These are phyloP conservation scores for Turnera subulata DNA, from an alignment of 345 rosid species.

Conservation along the genomic window DNA sequence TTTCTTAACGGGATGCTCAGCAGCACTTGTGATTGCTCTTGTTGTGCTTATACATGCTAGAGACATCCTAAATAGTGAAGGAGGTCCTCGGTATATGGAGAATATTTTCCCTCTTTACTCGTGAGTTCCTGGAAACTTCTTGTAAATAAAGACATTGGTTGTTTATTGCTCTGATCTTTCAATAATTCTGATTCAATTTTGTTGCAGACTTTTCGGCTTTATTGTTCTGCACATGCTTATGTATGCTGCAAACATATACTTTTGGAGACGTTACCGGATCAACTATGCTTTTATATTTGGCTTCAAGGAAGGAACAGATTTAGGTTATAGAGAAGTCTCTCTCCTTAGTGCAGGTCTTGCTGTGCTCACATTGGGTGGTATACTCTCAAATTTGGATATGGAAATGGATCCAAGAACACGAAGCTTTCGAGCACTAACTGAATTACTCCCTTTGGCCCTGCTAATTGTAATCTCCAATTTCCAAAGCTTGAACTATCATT, in stretches of 20 bases:
- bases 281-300: conserved; percentile 74
- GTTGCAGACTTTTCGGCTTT: conserved; percentile 59
- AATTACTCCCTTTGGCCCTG: conserved; percentile 59
- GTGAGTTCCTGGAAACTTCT: conserved; percentile 13
- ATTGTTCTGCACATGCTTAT: conserved; percentile 63
- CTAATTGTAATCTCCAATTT: conserved; percentile 39
- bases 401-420: conserved; percentile 72
- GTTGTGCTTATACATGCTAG: conserved; percentile 48
- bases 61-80: conserved; percentile 40
- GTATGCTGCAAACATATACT: conserved; percentile 57
- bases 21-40: conserved; percentile 55
- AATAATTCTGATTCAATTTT: neutral
- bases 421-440: conserved; percentile 52
- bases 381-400: conserved; percentile 72
- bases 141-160: neutral
- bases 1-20: conserved; percentile 53
- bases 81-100: conserved; percentile 53
- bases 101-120: conserved; percentile 79
- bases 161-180: neutral
- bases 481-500: neutral
- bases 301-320: conserved; percentile 66
- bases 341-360: conserved; percentile 48
- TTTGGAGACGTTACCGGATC: conserved; percentile 62
- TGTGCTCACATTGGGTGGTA: conserved; percentile 47
- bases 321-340: conserved; percentile 65